Percentiles rank a stretch among this genome's conserved stretches.
Evolutionary conservation across 2,329 filamentous ascomycete genomes (phyloP).

Genomic region (Furcasterigmium furcatum): DNA sequence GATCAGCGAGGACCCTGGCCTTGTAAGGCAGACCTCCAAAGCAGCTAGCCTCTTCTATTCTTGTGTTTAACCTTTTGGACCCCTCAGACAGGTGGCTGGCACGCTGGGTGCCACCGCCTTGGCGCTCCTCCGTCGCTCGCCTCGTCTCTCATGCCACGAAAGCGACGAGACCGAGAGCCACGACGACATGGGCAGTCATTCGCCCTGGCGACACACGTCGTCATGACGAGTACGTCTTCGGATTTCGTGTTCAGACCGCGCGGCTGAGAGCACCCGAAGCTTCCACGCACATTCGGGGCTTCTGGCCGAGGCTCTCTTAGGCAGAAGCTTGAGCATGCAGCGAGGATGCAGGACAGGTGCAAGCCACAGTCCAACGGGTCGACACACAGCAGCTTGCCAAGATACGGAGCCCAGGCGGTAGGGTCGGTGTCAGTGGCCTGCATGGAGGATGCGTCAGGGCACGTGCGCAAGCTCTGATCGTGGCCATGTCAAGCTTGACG

Average conservation of each 20-base stretch:
- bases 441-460: not conserved
- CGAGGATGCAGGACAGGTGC: not conserved
- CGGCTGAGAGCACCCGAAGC: conserved; percentile 3
- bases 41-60: not conserved
- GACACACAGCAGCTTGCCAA: not conserved
- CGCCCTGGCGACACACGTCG: too few relatives aligned
- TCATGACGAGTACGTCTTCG: too few relatives aligned
- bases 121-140: not conserved
- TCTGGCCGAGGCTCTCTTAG: too few relatives aligned
- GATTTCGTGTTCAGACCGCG: too few relatives aligned
- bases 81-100: too few relatives aligned
- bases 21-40: not conserved
- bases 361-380: not conserved
- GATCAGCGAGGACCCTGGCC: not conserved
- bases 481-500: too few relatives aligned
- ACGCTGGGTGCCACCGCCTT: not conserved
- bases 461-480: too few relatives aligned
- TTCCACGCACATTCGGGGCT: too few relatives aligned
- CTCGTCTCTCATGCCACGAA: not conserved
- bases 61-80: not conserved
- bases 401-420: too few relatives aligned
- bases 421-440: too few relatives aligned
- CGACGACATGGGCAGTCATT: too few relatives aligned
- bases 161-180: not conserved
- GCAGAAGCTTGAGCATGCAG: too few relatives aligned